Evolutionary conservation across 2,329 filamentous ascomycete species (phyloP), one percentile per base, ranked within the genome.

Genomic region (Colletotrichum paranaense): DNA sequence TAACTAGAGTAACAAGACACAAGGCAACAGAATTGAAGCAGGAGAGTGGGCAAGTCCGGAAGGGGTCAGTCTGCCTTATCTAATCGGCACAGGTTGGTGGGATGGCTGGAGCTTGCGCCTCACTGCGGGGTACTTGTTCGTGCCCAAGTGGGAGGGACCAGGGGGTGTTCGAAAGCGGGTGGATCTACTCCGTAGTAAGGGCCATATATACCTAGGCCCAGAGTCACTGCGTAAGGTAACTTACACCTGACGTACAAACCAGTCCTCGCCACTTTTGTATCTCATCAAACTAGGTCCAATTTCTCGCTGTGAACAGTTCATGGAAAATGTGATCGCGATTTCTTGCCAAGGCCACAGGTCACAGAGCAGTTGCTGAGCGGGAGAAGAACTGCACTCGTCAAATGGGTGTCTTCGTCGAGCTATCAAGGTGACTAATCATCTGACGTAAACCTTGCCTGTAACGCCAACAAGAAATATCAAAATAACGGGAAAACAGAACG

Each of bases 21-120:
- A 73, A 70, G 67, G 71, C 56, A 71, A 52, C 62, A 19, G 30
- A 28, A 52, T 71, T 57, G 59, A 73, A 64, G 67, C 67, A n/a
- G 32, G 55, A 19, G 30, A 64, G 59, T 65, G 66, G 55, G 30
- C 70, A 68, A 46, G 38, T 53, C 59, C 58, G 26, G 62, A 58
- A 65, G 62, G 62, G 67, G 46, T 66, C 67, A 71, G 55, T 66
- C 60, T 73, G 56, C 49, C 71, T 73, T 73, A 73, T 73, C 71
- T 73, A 73, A 73, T 73, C 71, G 67, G 35, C 26, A 57, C 56
- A 56, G 30, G 59, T 59, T 60, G 70, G 70, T 70, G 70, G 66
- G 55, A 71, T 70, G 67, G 67, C 32, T 73, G 62, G 55, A 73
- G 71, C 71, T 73, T 55, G 56, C 60, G 67, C 67, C 67, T 70